These are phyloP conservation scores for Elsinoe arachidis DNA, from an alignment of 2,329 filamentous ascomycete genomes.

Conservation along the genomic window DNA sequence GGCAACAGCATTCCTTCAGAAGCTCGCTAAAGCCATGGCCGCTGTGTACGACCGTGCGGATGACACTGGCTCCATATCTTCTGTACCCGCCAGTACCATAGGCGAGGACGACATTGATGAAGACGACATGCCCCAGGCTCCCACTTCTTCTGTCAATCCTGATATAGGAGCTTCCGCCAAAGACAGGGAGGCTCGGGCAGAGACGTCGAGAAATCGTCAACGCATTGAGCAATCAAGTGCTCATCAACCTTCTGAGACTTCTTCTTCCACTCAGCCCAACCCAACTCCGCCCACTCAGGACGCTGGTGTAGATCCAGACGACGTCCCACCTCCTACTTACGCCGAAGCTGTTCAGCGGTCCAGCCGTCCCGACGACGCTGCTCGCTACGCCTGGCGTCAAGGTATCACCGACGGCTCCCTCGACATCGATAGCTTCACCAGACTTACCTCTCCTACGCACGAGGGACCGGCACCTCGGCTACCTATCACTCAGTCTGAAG, in stretches of 20 bases:
- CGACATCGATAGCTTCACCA: not conserved
- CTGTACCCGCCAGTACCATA: constrained; percentile 7
- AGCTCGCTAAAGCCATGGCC: constrained; percentile 2
- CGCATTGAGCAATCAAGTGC: constrained; percentile 1
- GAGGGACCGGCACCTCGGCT: not conserved
- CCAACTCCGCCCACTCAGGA: not conserved
- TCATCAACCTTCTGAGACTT: not conserved
- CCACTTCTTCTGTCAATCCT: not conserved
- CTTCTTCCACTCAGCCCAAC: not conserved
- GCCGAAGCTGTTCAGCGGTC: constrained; percentile 4
- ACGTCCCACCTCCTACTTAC: constrained; percentile 9
- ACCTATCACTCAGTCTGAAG: not conserved
- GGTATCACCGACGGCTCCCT: constrained; percentile 8
- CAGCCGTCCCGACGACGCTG: constrained; percentile 1
- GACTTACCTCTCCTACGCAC: not conserved
- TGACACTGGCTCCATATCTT: constrained; percentile 11
- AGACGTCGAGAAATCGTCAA: constrained; percentile 3
- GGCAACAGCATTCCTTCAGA: constrained; percentile 5
- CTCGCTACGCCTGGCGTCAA: constrained; percentile 10
- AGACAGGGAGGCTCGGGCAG: constrained; percentile 9
- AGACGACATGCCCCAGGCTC: constrained; percentile 6
- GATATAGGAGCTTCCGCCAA: not conserved
- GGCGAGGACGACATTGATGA: constrained; percentile 4
- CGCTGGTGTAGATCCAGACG: not conserved
- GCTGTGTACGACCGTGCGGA: constrained; percentile 6